Evolutionary conservation across 371 early-diverging fungal genomes (phyloP), one percentile per base, ranked within the genome.

Genomic region (Saksenaea oblongispora): DNA sequence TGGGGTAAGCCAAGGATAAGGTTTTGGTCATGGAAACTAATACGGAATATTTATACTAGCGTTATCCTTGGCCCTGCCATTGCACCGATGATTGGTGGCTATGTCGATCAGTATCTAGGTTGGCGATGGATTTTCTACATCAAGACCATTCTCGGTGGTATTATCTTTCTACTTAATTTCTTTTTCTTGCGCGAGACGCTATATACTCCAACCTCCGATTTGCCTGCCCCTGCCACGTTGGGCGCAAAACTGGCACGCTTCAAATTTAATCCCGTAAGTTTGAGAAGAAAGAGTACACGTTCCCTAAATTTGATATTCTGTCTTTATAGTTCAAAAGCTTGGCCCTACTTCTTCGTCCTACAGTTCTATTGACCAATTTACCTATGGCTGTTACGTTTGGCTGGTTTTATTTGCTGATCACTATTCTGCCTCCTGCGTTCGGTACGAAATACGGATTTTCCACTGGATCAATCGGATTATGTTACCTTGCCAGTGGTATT

Each of bases 51-150:
- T 15, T 36, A 18, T 59, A 39, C 7, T 55, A 83, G 86, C 3
- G 76, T 82, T 10, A 63, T 83, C 53, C 54, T 85, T 13, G 86
- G 87, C 0, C 87, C 87, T 17, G 74, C 81, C 22, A 58, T 85
- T 51, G 82, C 81, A 0, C 87, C 87, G 3, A 61, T 85, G 34
- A 67, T 84, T 11, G 87, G 87, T 22, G 87, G 87, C 0, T 85
- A 79, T 42, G 65, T 84, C 15, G 76, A 74, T 15, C 75, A 84
- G 61, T 77, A 70, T 41, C 58, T 78, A 2, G 84, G 83, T 4
- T 87, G 87, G 85, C 82, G 82, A 5, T 84, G 84, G 84, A 79
- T 80, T 36, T 84, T 84, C 57, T 84, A 84, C 63, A 63, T 83
- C 56, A 68, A 73, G 41, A 64, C 83, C 10, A 84, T 83, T 28